Evolutionary conservation across 2,329 filamentous ascomycete species (phyloP).

Genomic region (Fusarium tupiense): DNA sequence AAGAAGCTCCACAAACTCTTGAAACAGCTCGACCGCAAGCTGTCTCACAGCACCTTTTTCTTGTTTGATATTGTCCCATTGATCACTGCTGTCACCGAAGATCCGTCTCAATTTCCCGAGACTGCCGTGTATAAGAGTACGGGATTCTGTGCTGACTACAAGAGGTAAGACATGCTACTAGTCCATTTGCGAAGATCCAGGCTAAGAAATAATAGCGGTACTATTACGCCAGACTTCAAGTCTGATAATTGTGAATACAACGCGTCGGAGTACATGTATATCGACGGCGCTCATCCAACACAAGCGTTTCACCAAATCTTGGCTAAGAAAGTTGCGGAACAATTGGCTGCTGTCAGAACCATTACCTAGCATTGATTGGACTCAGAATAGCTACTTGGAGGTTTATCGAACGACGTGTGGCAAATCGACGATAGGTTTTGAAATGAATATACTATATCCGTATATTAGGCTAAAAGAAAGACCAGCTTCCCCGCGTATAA

Average conservation of each 20-base stretch:
- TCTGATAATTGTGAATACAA: background rate
- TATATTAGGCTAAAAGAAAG: background rate
- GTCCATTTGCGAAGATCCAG: accelerated
- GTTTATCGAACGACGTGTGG: accelerated
- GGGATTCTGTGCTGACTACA: constrained; percentile 3
- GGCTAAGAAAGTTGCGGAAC: constrained; percentile 1
- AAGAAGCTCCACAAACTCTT: background rate
- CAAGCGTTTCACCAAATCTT: constrained; percentile 15
- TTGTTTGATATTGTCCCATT: background rate
- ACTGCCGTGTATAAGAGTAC: constrained; percentile 1
- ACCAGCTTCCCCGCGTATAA: background rate
- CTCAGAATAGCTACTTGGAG: too few species aligned
- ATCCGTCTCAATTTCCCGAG: background rate
- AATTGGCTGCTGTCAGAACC: background rate
- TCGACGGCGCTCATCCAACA: constrained; percentile 17
- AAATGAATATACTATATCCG: background rate
- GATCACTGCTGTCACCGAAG: background rate
- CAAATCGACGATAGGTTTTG: too few species aligned
- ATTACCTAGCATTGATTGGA: background rate
- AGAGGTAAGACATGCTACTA: background rate
- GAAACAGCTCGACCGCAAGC: background rate
- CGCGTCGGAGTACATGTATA: constrained; percentile 18
- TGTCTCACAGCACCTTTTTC: background rate
- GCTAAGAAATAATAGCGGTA: background rate
- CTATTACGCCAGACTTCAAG: background rate